Conservation (phyloP, 1,139 yeast genomes). For the Candida tetrigidarum region DNA sequence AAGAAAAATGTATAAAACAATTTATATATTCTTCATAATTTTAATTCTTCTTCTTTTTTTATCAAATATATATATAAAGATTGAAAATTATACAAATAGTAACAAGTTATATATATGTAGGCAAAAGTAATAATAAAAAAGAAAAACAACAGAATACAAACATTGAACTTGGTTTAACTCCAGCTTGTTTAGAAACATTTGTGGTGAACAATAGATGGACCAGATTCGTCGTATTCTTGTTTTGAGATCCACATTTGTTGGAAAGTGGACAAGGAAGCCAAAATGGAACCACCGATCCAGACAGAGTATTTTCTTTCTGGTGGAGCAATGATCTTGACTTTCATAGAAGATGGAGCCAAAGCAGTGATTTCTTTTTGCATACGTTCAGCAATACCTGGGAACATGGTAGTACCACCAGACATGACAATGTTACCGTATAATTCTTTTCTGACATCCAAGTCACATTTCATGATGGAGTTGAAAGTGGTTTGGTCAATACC, state of each 20-base stretch:
- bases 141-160: conserved; percentile 5
- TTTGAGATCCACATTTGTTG: conserved; percentile 99
- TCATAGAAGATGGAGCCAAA: conserved; percentile 99
- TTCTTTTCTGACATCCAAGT: conserved; percentile 98
- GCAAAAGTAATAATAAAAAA: conserved; percentile 6
- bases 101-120: conserved; percentile 7
- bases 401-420: conserved; percentile 99
- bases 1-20: too few species aligned
- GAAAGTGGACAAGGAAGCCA: conserved; percentile 98
- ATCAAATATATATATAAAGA: conserved; percentile 5
- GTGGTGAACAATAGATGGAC: conserved; percentile 99
- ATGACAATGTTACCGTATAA: conserved; percentile 98
- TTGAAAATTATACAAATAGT: conserved; percentile 5
- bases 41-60: neutral
- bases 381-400: conserved; percentile 99
- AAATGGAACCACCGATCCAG: conserved; percentile 99
- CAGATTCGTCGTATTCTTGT: conserved; percentile 99
- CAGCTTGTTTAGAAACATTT: conserved; percentile 85
- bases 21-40: conserved; percentile 9
- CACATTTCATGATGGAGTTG: conserved; percentile 99
- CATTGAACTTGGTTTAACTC: conserved; percentile 3
- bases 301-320: conserved; percentile 99
- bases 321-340: conserved; percentile 99
- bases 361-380: conserved; percentile 99
- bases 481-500: conserved; percentile 99